phyloP scores from a whole-genome alignment of 1,139 yeast genomes.

The Blastobotrys arbuscula region DNA sequence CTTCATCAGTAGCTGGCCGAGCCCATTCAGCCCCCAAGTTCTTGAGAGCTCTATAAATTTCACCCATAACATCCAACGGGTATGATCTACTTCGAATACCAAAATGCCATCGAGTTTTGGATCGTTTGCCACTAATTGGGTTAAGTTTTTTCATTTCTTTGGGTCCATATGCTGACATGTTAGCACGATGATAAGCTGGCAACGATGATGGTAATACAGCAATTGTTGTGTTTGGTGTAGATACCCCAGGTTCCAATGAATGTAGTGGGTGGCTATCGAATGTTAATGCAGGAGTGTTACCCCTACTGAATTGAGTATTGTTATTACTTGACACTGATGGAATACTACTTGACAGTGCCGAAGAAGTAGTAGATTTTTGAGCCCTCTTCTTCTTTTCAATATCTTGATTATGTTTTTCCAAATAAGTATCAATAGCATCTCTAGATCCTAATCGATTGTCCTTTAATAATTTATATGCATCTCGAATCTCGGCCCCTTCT shows the following conservation, averaged over 20 bases:
- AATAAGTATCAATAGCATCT: conserved; percentile 33
- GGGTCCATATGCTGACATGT: conserved; percentile 59
- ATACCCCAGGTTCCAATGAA: conserved; percentile 20
- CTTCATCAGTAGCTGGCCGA: conserved; percentile 90
- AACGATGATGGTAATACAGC: conserved; percentile 90
- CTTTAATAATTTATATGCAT: conserved; percentile 82
- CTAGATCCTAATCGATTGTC: conserved; percentile 50
- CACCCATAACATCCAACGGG: conserved; percentile 98
- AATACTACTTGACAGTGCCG: background rate
- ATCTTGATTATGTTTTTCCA: conserved; percentile 16
- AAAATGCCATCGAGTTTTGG: conserved; percentile 97
- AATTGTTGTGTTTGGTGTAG: conserved; percentile 52
- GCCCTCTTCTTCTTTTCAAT: conserved; percentile 8
- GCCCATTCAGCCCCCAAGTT: conserved; percentile 98
- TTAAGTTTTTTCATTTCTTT: conserved; percentile 48
- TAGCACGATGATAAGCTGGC: conserved; percentile 92
- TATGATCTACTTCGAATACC: conserved; percentile 95
- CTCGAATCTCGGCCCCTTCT: conserved; percentile 71
- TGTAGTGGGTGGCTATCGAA: conserved; percentile 33
- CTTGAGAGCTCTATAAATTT: conserved; percentile 87
- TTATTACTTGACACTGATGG: background rate
- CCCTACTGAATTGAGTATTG: conserved; percentile 4
- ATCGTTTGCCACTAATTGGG: conserved; percentile 75
- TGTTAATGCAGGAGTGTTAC: conserved; percentile 31
- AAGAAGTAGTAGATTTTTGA: conserved; percentile 8